phyloP scores from a whole-genome alignment of 805 yeast genomes.

The Myxozyma neotropica region DNA sequence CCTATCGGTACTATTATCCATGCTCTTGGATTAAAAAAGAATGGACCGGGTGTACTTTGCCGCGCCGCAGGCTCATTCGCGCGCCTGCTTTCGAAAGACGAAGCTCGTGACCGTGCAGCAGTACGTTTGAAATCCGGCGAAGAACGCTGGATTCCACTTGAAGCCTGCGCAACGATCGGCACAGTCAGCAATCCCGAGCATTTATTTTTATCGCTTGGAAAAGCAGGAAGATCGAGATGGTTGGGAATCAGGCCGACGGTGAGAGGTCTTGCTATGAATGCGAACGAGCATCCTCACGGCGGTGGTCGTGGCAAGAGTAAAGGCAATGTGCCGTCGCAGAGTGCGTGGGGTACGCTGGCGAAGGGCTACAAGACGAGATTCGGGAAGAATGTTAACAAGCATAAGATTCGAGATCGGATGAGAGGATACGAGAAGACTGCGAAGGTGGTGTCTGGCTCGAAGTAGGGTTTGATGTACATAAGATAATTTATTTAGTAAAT shows the following conservation, averaged over 20 bases:
- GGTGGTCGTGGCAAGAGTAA: constrained; percentile 99
- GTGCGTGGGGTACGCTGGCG: constrained; percentile 93
- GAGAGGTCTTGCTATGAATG: constrained; percentile 98
- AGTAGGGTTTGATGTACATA: constrained; percentile 4
- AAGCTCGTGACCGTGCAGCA: constrained; percentile 69
- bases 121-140: constrained; percentile 89
- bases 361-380: constrained; percentile 94
- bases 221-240: constrained; percentile 94
- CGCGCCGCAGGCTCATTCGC: constrained; percentile 95
- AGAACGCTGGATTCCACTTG: constrained; percentile 81
- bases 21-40: constrained; percentile 74
- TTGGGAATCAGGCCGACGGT: constrained; percentile 92
- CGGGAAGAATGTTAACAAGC: constrained; percentile 67
- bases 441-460: background rate
- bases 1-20: constrained; percentile 94
- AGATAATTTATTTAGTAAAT: too few relatives aligned
- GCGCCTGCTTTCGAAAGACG: constrained; percentile 76
- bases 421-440: constrained; percentile 56
- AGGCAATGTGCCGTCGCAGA: constrained; percentile 89
- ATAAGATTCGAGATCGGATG: constrained; percentile 90
- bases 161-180: constrained; percentile 93
- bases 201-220: constrained; percentile 86
- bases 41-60: constrained; percentile 85
- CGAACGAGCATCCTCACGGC: constrained; percentile 97
- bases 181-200: constrained; percentile 91